Conservation (phyloP, 768 basidiomycete genomes). For the Neoboletus subvelutipes region DNA sequence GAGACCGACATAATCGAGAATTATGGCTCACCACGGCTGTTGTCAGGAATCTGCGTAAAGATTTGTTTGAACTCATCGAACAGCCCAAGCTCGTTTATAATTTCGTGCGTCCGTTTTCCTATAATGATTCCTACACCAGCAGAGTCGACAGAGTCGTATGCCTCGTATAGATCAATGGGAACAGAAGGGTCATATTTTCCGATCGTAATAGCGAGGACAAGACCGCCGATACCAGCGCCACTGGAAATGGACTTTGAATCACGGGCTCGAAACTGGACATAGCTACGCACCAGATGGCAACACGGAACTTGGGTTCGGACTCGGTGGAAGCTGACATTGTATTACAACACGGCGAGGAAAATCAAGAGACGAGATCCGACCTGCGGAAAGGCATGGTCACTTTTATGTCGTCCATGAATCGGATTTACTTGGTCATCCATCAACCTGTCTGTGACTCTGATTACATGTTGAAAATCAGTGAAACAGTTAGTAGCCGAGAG, state of each 20-base stretch:
- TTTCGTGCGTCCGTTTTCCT: constrained; percentile 46
- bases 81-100: constrained; percentile 45
- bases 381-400: background rate
- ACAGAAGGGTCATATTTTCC: constrained; percentile 18
- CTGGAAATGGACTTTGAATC: constrained; percentile 11
- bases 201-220: constrained; percentile 39
- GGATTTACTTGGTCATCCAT: too few relatives aligned
- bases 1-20: background rate
- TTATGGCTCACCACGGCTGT: background rate
- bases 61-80: constrained; percentile 31
- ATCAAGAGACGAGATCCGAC: background rate
- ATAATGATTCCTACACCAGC: constrained; percentile 45
- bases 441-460: too few relatives aligned
- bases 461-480: too few relatives aligned
- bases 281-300: constrained; percentile 22
- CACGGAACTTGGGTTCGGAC: constrained; percentile 11
- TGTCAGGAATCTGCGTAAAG: background rate
- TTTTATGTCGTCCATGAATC: background rate
- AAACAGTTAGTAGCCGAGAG: too few relatives aligned
- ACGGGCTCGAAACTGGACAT: background rate
- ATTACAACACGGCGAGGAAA: background rate
- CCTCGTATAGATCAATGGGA: constrained; percentile 47
- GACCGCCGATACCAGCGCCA: constrained; percentile 44
- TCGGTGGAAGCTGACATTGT: background rate
- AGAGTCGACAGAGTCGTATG: constrained; percentile 38